These are phyloP conservation scores for Barnettozyma wickerhamii DNA, from an alignment of 805 yeast genomes.

Conservation along the genomic window DNA sequence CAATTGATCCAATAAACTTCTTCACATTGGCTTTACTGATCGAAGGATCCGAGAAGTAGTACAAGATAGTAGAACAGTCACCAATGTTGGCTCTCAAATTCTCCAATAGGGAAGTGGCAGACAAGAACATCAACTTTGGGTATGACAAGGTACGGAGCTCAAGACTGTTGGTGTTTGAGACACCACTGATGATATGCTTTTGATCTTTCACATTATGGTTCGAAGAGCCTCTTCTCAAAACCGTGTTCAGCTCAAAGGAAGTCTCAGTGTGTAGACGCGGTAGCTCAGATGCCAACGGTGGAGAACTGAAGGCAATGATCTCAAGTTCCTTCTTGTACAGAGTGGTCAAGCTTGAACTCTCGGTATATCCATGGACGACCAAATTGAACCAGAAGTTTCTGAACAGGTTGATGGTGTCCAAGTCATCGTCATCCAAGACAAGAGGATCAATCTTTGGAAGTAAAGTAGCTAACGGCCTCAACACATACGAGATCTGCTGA, in stretches of 20 bases:
- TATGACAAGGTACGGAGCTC: conserved; percentile 55
- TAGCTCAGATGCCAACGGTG: conserved; percentile 79
- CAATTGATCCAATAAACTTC: conserved; percentile 60
- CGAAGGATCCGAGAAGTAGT: conserved; percentile 85
- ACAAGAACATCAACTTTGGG: conserved; percentile 81
- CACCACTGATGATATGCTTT: conserved; percentile 46
- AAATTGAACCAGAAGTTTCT: conserved; percentile 93
- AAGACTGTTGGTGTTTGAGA: conserved; percentile 38
- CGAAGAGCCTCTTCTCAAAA: conserved; percentile 84
- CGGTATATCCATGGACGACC: conserved; percentile 85
- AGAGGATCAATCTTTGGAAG: conserved; percentile 55
- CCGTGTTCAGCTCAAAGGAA: conserved; percentile 86
- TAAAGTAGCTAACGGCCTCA: conserved; percentile 72
- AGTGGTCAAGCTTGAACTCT: conserved; percentile 48
- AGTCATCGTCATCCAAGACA: conserved; percentile 32
- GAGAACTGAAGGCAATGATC: conserved; percentile 79
- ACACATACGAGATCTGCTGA: conserved; percentile 55
- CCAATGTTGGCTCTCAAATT: conserved; percentile 74
- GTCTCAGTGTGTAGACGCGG: conserved; percentile 85
- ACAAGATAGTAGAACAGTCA: conserved; percentile 69
- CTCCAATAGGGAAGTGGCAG: conserved; percentile 79
- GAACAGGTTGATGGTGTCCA: conserved; percentile 55
- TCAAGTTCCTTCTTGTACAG: conserved; percentile 46
- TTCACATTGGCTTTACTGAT: conserved; percentile 64
- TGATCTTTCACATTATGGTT: conserved; percentile 76